Evolutionary conservation across 78 protist species (phyloP).

Genomic region (Chrysochromulina tobinii): DNA sequence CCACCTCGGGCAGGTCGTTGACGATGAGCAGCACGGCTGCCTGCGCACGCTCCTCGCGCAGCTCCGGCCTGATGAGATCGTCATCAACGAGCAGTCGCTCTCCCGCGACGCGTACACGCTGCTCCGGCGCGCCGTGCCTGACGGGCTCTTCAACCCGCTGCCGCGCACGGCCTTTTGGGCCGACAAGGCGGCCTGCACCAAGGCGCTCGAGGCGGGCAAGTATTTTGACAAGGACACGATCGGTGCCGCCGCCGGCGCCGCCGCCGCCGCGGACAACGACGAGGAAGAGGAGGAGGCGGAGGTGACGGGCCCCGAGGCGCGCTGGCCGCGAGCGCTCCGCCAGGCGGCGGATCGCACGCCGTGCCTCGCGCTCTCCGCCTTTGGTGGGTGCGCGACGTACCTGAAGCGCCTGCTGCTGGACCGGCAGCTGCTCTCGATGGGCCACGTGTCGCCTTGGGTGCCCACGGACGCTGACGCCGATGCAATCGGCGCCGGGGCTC

Average conservation of each 20-base stretch:
- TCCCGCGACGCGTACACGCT: neutral
- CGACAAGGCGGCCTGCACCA: neutral
- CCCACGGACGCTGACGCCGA: neutral
- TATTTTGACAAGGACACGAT: neutral
- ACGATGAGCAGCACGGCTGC: neutral
- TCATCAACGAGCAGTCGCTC: too few species aligned
- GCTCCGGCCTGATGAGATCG: constrained; percentile 12
- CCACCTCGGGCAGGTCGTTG: constrained; percentile 23
- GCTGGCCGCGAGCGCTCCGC: neutral
- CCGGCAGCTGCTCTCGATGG: neutral
- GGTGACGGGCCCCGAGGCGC: neutral
- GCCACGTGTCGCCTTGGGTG: neutral
- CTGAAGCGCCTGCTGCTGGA: neutral
- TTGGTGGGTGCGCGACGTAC: neutral
- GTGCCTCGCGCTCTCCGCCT: neutral
- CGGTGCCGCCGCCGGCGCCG: neutral
- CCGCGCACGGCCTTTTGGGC: neutral
- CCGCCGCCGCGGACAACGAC: neutral
- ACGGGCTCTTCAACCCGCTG: neutral
- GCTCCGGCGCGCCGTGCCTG: neutral
- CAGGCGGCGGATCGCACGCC: neutral
- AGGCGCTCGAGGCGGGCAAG: neutral
- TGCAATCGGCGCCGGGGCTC: neutral
- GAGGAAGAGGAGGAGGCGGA: neutral
- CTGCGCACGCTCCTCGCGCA: constrained; percentile 43